Evolutionary conservation across 1,139 yeast genomes (phyloP), one percentile per base, ranked within the genome.

Genomic region (Pichia sp.): DNA sequence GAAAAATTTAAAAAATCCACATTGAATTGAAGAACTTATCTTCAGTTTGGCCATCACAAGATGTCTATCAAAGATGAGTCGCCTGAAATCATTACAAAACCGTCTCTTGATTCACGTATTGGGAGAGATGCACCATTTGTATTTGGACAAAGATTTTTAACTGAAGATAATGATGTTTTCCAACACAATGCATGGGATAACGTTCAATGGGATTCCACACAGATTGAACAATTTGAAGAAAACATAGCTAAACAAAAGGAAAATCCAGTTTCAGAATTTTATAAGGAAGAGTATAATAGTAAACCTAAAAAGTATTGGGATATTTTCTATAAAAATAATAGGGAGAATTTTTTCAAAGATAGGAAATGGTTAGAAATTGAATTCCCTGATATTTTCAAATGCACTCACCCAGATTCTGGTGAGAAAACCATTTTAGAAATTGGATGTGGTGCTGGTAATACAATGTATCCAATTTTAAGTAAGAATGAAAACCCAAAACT

Each of bases 361-460:
- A 76, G 99, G 56, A 89, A 88, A 62, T 92, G 99, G 99, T 72
- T 92, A 50, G 88, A 86, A 62, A 85, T 90, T 44, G 99, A 92
- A 68, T 92, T 92, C 56, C 99, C 98, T 0, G 72, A 79, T 16
- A 70, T 92, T 37, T 90, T 85, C 61, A 83, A 81, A 53, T 85
- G 89, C 4, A 86, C 96, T 1, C 74, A 77, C 47, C 73, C 77
- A 44, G 85, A 80, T 40, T 75, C 82, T 15, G 84, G 88, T n/a
- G 77, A 83, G 6, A 74, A 76, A 27, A 80, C 83, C 2, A 84
- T 92, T 34, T 74, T 92, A 47, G 99, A 92, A 64, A 85, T 94
- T 47, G 99, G 99, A 4, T 92, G 98, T 68, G 99, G 98, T 48
- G 98, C 97, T 3, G 99, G 99, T 15, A 94, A 94, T 65, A 92